Evolutionary conservation across 2,329 filamentous ascomycete species (phyloP), one percentile per base, ranked within the genome.

Genomic region (Didymella glomerata): DNA sequence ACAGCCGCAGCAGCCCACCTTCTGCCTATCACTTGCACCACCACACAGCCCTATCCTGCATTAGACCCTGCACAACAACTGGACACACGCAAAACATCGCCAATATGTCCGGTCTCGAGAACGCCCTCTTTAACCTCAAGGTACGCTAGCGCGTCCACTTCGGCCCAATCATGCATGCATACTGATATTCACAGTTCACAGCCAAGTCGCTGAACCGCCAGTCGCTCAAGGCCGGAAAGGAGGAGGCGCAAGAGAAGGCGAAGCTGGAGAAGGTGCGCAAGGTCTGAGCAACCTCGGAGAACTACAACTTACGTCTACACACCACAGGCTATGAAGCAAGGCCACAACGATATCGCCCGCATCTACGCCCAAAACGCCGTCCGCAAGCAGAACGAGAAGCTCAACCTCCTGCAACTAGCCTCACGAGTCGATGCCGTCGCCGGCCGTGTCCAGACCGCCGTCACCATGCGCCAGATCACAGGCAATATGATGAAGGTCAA

Each of bases 351-450:
- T 68, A 86, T 88, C 64, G 86, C 86, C 20, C 85, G 85, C 68
- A 85, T 88, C 69, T 86, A 87, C 76, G 86, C 85, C 27, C 83
- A 86, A 67, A 88, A 87, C 71, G 84, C 85, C 10, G 86, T 88
- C 63, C 83, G 85, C 48, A 88, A 88, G 74, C 83, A 86, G 70
- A 87, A 87, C 66, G 85, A 88, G 75, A 83, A 85, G 64, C 74
- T 87, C 57, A 87, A 87, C 68, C 80, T 88, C 38, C 76, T 88
- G 34, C 78, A 84, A 32, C 77, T 88, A 28, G 84, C 81, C 25
- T 84, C 82, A 36, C 77, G 85, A 30, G 86, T 88, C 64, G 86
- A 88, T 76, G 85, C 85, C 10, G 84, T 87, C 48, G 82, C 81
- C 55, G 83, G 82, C 60, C 78, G 84, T 42, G 85, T 88, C n/a